A percentile compares a stretch with the other conserved stretches of the same genome.
Conservation (phyloP, 2,329 filamentous ascomycete species). For the Cytospora piceicola region DNA sequence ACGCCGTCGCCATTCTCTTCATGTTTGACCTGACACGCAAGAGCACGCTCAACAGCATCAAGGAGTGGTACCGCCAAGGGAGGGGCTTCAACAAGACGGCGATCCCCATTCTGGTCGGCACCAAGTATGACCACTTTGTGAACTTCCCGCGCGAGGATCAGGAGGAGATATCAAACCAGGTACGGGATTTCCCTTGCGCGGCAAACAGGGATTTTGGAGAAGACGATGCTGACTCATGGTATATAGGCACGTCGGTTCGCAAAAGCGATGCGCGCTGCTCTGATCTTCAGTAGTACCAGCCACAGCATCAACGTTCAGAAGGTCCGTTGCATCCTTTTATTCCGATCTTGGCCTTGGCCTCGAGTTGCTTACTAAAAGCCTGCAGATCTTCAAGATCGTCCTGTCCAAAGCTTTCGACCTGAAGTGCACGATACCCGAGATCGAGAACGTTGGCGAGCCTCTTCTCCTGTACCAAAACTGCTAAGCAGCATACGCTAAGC, state of each 20-base stretch:
- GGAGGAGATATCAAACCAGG: constrained; percentile 97
- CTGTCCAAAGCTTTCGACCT: constrained; percentile 98
- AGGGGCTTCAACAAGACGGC: constrained; percentile 99
- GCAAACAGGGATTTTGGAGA: not conserved
- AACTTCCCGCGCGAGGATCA: constrained; percentile 98
- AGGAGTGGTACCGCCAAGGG: constrained; percentile 98
- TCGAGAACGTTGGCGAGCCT: constrained; percentile 96
- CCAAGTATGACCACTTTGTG: constrained; percentile 99
- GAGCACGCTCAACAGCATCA: constrained; percentile 98
- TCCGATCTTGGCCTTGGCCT: not conserved
- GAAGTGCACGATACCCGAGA: constrained; percentile 98
- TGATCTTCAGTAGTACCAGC: constrained; percentile 98
- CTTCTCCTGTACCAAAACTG: constrained; percentile 84
- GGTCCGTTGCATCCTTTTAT: constrained; percentile 54
- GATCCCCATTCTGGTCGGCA: constrained; percentile 96
- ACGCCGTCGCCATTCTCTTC: constrained; percentile 97
- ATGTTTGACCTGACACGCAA: constrained; percentile 99
- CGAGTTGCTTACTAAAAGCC: constrained; percentile 20
- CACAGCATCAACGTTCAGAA: constrained; percentile 99
- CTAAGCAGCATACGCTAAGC: constrained; percentile 34
- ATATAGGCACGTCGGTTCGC: constrained; percentile 89
- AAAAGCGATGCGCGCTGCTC: constrained; percentile 94
- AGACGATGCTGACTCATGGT: constrained; percentile 30
- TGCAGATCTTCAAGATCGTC: constrained; percentile 98
- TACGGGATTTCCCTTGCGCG: constrained; percentile 45